phyloP scores from a whole-genome alignment of 2,329 filamentous ascomycete genomes.

The Microsporum audouinii region DNA sequence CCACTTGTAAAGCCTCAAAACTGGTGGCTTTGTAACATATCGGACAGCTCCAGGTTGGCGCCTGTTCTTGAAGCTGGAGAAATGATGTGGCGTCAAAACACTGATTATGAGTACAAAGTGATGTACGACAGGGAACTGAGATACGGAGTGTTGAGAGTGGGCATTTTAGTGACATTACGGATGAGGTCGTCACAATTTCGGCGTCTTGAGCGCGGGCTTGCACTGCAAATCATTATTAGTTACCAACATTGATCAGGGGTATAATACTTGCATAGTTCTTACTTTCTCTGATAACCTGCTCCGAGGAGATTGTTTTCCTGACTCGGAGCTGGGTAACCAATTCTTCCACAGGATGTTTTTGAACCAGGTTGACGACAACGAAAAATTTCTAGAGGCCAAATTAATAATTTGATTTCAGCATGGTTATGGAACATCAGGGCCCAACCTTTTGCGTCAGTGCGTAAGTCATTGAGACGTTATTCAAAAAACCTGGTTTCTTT shows the following conservation, averaged over 20 bases:
- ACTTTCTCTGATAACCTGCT: constrained; percentile 76
- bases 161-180: constrained; percentile 82
- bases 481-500: constrained; percentile 55
- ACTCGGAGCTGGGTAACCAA: constrained; percentile 57
- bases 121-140: constrained; percentile 64
- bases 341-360: constrained; percentile 56
- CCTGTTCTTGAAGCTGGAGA: constrained; percentile 87
- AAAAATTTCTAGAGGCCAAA: constrained; percentile 51
- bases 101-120: constrained; percentile 74
- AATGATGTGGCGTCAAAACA: constrained; percentile 93
- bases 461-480: constrained; percentile 77
- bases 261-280: constrained; percentile 27
- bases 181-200: constrained; percentile 80
- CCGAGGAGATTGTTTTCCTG: constrained; percentile 63
- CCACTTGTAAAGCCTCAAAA: constrained; percentile 73
- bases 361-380: constrained; percentile 63
- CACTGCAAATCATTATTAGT: constrained; percentile 43
- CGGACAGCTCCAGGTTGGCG: constrained; percentile 91
- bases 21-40: constrained; percentile 76
- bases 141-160: constrained; percentile 80
- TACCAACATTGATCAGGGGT: not conserved
- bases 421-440: not conserved
- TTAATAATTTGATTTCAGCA: not conserved
- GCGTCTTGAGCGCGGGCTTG: constrained; percentile 69
- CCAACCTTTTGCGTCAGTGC: constrained; percentile 71